A percentile compares a stretch with the other conserved stretches of the same genome.
Conservation (phyloP, 495 filamentous ascomycete species). For the Podospora pseudopauciseta region DNA sequence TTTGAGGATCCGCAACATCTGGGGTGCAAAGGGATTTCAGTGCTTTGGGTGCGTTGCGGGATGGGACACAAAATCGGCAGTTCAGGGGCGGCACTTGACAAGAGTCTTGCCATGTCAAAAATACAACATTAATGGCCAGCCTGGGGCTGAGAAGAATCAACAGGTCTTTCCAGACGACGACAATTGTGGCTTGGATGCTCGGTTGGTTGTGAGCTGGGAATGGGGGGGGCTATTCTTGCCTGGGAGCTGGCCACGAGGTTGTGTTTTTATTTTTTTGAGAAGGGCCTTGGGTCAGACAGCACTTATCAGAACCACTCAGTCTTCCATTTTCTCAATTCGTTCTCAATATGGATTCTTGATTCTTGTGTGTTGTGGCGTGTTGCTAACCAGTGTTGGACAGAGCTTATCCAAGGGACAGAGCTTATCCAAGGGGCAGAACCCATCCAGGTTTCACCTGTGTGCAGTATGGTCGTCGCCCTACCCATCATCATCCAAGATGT, state of each 20-base stretch:
- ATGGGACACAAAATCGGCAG: conserved; percentile 20
- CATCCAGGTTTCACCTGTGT: no score
- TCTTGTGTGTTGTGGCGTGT: not conserved
- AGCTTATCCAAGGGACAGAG: not conserved
- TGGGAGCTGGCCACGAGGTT: not conserved
- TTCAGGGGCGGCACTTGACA: conserved; percentile 14
- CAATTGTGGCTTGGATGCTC: not conserved
- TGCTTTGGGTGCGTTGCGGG: conserved; percentile 2
- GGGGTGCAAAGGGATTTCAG: conserved; percentile 21
- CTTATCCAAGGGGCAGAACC: not conserved
- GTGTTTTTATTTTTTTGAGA: not conserved
- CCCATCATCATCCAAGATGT: no score
- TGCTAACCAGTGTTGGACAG: not conserved
- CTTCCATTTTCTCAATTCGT: not conserved
- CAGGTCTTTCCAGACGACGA: conserved; percentile 13
- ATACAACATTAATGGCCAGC: conserved; percentile 26
- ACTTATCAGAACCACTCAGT: not conserved
- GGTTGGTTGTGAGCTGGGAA: not conserved
- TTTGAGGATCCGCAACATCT: conserved; percentile 31
- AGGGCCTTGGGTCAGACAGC: not conserved
- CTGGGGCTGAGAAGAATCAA: conserved; percentile 23
- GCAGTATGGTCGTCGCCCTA: no score
- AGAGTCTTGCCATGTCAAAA: conserved; percentile 22
- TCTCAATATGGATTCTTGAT: not conserved
- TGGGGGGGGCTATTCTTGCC: not conserved